Conservation (phyloP, 805 yeast species). For the Saccharomycopsis fibuligera region DNA sequence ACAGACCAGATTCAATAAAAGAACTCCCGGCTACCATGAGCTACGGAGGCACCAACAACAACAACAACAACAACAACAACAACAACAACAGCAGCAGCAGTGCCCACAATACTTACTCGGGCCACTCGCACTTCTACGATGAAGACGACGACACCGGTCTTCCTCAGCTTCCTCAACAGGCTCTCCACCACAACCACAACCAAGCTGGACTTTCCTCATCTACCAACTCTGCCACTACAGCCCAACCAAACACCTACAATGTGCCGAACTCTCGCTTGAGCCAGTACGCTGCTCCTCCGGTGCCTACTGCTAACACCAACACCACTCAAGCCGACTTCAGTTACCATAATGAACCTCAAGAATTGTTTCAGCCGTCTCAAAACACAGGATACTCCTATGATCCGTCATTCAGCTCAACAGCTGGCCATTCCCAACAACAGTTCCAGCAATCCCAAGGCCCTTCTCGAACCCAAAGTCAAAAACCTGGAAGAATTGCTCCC, state of each 20-base stretch:
- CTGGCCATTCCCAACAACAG: no score
- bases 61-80: neutral
- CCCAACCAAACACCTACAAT: neutral
- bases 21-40: neutral
- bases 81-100: no score
- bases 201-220: neutral
- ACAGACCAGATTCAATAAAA: no score
- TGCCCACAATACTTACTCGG: no score
- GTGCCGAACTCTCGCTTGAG: neutral
- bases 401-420: no score
- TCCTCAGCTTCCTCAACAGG: constrained; percentile 10
- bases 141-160: constrained; percentile 1
- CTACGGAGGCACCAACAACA: neutral
- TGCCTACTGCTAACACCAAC: neutral
- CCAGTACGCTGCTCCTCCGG: neutral
- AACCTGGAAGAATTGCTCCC: no score
- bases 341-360: no score
- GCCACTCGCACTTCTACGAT: neutral
- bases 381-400: no score
- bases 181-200: neutral
- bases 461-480: no score
- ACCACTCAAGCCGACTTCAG: no score
- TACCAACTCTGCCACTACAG: neutral
- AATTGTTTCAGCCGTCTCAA: no score
- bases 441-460: no score